Evolutionary conservation across 768 basidiomycete species (phyloP).

Genomic region (Goffeauzyma gilvescens): DNA sequence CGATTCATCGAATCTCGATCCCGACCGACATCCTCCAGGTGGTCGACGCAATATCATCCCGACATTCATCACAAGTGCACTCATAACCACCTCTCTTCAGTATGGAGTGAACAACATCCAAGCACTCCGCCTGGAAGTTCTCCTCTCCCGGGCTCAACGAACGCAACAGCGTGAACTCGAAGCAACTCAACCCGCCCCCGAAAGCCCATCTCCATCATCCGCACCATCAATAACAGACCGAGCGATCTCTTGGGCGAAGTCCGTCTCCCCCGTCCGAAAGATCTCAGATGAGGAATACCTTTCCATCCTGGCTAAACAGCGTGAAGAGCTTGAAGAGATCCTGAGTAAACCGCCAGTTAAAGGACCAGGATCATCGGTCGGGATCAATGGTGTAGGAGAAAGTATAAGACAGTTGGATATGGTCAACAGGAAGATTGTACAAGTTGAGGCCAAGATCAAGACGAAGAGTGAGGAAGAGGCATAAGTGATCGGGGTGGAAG

Average conservation of each 20-base stretch:
- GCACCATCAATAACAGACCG: slow-evolving; percentile 15
- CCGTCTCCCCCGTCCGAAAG: slow-evolving; percentile 39
- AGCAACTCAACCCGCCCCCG: background rate
- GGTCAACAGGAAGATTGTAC: slow-evolving; percentile 5
- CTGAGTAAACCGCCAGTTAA: background rate
- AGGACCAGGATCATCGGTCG: background rate
- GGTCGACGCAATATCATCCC: slow-evolving; percentile 43
- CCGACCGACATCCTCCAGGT: slow-evolving; percentile 35
- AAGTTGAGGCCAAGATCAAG: slow-evolving; percentile 1
- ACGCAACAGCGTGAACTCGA: background rate
- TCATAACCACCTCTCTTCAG: slow-evolving; percentile 47
- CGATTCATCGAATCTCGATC: background rate
- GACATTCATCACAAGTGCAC: slow-evolving; percentile 44
- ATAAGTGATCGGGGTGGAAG: no score
- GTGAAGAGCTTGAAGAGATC: slow-evolving; percentile 37
- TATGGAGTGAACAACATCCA: slow-evolving; percentile 50
- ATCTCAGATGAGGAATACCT: slow-evolving; percentile 60
- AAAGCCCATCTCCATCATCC: slow-evolving; percentile 6
- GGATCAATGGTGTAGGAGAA: background rate
- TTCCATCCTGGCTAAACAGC: slow-evolving; percentile 40
- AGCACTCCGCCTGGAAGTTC: slow-evolving; percentile 43
- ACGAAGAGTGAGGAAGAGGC: slow-evolving; percentile 1
- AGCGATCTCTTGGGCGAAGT: slow-evolving; percentile 22
- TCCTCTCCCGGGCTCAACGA: slow-evolving; percentile 31
- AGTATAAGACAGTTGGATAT: slow-evolving; percentile 4